phyloP scores from a whole-genome alignment of 192 early-diverging fungal genomes.

The Neocallimastix lanati region DNA sequence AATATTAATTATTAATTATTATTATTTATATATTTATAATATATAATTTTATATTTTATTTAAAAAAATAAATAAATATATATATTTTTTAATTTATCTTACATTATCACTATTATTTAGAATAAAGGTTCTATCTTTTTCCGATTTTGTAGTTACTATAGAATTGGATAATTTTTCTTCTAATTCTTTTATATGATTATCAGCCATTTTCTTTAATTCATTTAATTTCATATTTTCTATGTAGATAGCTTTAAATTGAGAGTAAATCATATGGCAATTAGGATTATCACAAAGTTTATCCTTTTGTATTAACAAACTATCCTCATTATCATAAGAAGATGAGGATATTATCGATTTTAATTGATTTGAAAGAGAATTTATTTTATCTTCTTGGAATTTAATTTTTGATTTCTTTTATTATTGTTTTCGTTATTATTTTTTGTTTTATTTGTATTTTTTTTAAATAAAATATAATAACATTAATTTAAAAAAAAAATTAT shows the following conservation, averaged over 20 bases:
- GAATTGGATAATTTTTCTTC: background rate
- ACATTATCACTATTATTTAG: background rate
- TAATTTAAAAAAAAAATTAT: no score
- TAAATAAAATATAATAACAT: no score
- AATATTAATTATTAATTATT: no score
- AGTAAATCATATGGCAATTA: background rate
- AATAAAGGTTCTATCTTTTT: background rate
- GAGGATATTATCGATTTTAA: background rate
- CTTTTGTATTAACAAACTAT: background rate
- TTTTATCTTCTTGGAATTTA: background rate
- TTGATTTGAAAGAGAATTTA: background rate
- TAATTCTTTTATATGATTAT: background rate
- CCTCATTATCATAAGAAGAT: background rate
- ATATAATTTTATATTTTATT: no score
- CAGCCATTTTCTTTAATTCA: background rate
- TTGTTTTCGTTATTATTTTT: no score
- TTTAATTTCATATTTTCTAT: background rate
- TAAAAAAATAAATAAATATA: no score
- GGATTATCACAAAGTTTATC: background rate
- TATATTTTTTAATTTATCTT: no score
- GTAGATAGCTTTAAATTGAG: background rate
- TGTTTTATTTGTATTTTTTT: no score
- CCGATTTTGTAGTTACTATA: background rate
- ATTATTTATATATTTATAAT: no score
- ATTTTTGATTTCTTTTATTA: background rate